These are phyloP conservation scores for Aspergillus pseudonomiae DNA, from an alignment of 2,329 filamentous ascomycete species.

Conservation along the genomic window DNA sequence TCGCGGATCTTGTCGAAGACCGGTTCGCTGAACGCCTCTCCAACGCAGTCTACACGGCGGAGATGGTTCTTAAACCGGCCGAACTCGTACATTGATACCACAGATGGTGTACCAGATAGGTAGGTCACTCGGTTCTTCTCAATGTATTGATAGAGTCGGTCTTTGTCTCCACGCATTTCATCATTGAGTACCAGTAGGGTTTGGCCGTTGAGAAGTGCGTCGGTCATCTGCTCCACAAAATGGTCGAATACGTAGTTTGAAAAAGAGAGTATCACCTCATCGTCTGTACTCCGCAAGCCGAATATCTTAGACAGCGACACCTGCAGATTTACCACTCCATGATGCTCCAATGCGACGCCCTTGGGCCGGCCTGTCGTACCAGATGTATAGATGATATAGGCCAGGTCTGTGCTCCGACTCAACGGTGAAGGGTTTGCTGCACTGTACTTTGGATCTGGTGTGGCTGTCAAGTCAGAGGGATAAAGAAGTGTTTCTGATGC, in stretches of 20 bases:
- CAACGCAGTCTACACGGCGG: background rate
- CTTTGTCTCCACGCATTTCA: background rate
- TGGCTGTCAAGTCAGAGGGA: background rate
- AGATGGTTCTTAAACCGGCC: background rate
- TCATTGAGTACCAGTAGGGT: background rate
- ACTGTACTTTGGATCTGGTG: background rate
- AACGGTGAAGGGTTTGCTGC: background rate
- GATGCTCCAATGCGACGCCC: background rate
- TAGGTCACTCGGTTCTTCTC: background rate
- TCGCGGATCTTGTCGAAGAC: background rate
- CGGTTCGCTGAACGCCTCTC: background rate
- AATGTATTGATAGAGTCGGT: background rate
- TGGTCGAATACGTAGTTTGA: background rate
- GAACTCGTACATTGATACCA: background rate
- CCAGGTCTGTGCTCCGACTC: background rate
- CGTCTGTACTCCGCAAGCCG: background rate
- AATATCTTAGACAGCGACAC: background rate
- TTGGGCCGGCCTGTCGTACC: background rate
- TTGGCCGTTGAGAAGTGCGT: background rate
- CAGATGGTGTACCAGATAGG: background rate
- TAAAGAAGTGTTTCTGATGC: background rate
- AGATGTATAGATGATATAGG: background rate
- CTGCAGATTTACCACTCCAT: background rate
- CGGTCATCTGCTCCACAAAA: background rate
- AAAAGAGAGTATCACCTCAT: background rate